A percentile compares a stretch with the other conserved stretches of the same genome.
Conservation (phyloP, 148 eudicot species). For the Oxyria digyna region DNA sequence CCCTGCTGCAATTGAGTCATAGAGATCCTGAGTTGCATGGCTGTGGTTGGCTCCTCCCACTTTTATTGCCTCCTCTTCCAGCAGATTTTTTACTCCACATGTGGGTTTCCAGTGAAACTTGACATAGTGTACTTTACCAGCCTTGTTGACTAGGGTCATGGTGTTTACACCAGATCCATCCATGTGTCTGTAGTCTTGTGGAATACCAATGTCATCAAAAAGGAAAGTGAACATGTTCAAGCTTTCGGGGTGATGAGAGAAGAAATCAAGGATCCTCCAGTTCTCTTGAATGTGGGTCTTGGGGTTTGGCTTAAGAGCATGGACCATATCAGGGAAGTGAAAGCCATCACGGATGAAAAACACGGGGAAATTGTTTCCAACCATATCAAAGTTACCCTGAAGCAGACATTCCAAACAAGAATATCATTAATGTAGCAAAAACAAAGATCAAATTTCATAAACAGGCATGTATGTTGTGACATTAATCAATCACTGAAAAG, state of each 20-base stretch:
- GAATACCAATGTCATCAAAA: slow-evolving; percentile 80
- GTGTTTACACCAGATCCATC: slow-evolving; percentile 90
- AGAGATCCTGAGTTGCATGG: slow-evolving; percentile 88
- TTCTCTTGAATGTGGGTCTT: slow-evolving; percentile 91
- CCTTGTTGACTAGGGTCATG: slow-evolving; percentile 62
- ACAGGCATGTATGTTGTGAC: not conserved
- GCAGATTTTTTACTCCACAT: slow-evolving; percentile 72
- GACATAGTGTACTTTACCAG: slow-evolving; percentile 72
- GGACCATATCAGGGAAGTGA: slow-evolving; percentile 91
- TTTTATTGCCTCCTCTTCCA: slow-evolving; percentile 72
- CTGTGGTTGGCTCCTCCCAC: slow-evolving; percentile 93
- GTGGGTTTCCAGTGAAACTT: slow-evolving; percentile 97
- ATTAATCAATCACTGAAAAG: not conserved
- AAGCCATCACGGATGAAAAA: slow-evolving; percentile 85
- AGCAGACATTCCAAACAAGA: slow-evolving; percentile 2
- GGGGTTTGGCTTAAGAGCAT: slow-evolving; percentile 88
- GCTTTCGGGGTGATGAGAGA: slow-evolving; percentile 92
- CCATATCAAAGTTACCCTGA: slow-evolving; percentile 92
- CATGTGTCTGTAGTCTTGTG: slow-evolving; percentile 85
- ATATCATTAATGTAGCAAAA: not conserved
- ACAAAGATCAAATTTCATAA: not conserved
- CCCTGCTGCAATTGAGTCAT: slow-evolving; percentile 88
- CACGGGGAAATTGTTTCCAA: slow-evolving; percentile 95
- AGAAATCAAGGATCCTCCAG: slow-evolving; percentile 88
- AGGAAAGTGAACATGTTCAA: slow-evolving; percentile 72